Evolutionary conservation across 1,284 basidiomycete species (phyloP).

Genomic region (Trichosporon sp.): DNA sequence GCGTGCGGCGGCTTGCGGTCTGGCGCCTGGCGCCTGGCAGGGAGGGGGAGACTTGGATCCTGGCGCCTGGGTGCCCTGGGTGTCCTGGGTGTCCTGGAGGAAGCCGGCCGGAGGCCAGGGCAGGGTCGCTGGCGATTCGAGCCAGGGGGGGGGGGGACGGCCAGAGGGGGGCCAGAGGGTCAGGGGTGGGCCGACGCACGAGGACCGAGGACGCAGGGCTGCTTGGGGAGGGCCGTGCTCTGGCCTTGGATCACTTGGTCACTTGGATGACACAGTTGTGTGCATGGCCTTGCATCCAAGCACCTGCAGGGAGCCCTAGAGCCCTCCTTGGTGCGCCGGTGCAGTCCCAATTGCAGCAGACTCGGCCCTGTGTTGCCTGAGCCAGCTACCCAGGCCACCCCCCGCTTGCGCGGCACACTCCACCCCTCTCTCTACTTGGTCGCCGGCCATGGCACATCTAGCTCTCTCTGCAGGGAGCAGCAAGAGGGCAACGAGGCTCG

Average conservation of each 20-base stretch:
- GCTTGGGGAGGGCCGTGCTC: slow-evolving; percentile 4
- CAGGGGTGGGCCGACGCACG: neutral
- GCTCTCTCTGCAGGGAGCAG: neutral
- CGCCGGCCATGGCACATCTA: slow-evolving; percentile 3
- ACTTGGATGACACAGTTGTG: neutral
- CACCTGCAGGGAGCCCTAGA: neutral
- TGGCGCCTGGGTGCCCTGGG: neutral
- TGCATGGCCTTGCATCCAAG: neutral
- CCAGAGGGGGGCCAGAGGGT: neutral
- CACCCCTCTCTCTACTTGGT: neutral
- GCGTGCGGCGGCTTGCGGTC: no score
- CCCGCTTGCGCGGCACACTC: neutral
- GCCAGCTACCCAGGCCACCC: no score
- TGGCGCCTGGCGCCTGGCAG: neutral
- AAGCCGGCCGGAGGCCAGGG: slow-evolving; percentile 9
- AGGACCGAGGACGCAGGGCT: neutral
- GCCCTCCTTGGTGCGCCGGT: no score
- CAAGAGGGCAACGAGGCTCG: neutral
- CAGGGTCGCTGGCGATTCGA: neutral
- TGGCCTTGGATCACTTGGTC: neutral
- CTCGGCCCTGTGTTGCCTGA: neutral
- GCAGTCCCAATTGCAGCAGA: slow-evolving; percentile 8
- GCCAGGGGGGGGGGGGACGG: neutral
- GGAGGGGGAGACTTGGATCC: neutral
- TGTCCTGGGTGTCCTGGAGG: neutral